Base-by-base conservation (phyloP, 2,329 filamentous ascomycete genomes). In the Emergomyces pasteurianus region DNA sequence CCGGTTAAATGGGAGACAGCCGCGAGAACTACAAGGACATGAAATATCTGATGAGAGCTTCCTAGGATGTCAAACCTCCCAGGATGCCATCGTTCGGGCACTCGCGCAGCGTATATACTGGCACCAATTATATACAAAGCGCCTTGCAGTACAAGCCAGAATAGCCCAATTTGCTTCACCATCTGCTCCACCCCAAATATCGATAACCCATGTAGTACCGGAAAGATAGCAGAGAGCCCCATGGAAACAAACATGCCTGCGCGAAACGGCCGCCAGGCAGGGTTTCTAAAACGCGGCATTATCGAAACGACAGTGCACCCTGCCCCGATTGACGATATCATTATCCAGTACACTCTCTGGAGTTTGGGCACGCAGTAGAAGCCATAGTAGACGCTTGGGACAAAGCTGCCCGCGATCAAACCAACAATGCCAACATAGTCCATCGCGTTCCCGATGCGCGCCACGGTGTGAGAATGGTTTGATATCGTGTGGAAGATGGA, bases 21-120 rank as follows among this genome's bases (percentile, higher is more conserved):
- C 0, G 94, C 94, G 63, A 91, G 74, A 18, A 97, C 79, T 34
- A 99, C 92, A 65, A 94, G 81, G 46, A 95, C 78, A 77, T 99
- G 94, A 73, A 99, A 99, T 65, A 99, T 88, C 76, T 99, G 94
- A 74, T 99, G 94, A 23, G 90, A 96, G 71, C 86, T 91, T 43
- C 94, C 92, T 83, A 89, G 89, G 58, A 96, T 89, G 74, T 99
- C 94, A 70, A 92, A 96, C 8, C 74, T 79, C 1, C 90, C 89
- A 0, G 92, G 94, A 52, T 78, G 82, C 69, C 81, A 84, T 62
- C 90, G 81, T 77, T 99, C 94, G 0, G 94, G 94, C 74, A 92
- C 86, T 43, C 94, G 86, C 59, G 83, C 80, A 7, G 91, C 94
- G 73, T 99, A 97, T 56, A 97, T 79, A 6, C 82, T 83, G 1